Percentiles rank a stretch among this genome's conserved stretches.
Evolutionary conservation across 805 yeast genomes (phyloP).

Genomic region (Maudiozyma turicensis): DNA sequence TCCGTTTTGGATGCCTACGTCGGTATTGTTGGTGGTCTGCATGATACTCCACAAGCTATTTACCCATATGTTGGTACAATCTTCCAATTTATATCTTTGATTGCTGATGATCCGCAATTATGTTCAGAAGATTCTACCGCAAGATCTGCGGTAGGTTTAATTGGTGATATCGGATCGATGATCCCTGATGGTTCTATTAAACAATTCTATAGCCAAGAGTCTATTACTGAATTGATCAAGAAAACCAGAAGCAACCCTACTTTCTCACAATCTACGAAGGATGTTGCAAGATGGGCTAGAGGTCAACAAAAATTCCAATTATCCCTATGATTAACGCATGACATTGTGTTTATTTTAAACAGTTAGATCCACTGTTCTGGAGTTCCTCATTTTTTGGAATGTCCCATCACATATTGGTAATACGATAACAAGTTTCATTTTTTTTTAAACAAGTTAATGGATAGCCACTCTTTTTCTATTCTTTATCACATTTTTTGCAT

Average conservation of each 20-base stretch:
- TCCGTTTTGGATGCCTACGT: slow-evolving; percentile 93
- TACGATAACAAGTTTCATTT: background rate
- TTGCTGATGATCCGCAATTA: slow-evolving; percentile 53
- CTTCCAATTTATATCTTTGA: slow-evolving; percentile 53
- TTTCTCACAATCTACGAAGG: slow-evolving; percentile 60
- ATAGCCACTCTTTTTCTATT: background rate
- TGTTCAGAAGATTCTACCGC: slow-evolving; percentile 58
- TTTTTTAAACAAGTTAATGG: background rate
- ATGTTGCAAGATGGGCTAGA: slow-evolving; percentile 96
- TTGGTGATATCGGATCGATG: slow-evolving; percentile 90
- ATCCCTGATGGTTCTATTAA: slow-evolving; percentile 69
- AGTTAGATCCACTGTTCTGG: too few relatives aligned
- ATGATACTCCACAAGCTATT: slow-evolving; percentile 54
- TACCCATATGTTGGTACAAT: slow-evolving; percentile 58
- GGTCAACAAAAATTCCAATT: slow-evolving; percentile 42
- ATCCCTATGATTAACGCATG: slow-evolving; percentile 9
- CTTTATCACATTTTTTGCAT: slow-evolving; percentile 3
- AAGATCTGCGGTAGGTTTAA: slow-evolving; percentile 77
- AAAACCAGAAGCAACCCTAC: slow-evolving; percentile 55
- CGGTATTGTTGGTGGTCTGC: slow-evolving; percentile 88
- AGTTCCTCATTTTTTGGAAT: too few relatives aligned
- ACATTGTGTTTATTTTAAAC: too few relatives aligned
- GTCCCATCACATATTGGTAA: background rate
- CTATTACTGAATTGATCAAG: slow-evolving; percentile 74
- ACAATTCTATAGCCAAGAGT: slow-evolving; percentile 54